Percentiles rank a stretch among this genome's conserved stretches.
phyloP scores from a whole-genome alignment of 495 filamentous ascomycete species.

The Xylaria scruposa region DNA sequence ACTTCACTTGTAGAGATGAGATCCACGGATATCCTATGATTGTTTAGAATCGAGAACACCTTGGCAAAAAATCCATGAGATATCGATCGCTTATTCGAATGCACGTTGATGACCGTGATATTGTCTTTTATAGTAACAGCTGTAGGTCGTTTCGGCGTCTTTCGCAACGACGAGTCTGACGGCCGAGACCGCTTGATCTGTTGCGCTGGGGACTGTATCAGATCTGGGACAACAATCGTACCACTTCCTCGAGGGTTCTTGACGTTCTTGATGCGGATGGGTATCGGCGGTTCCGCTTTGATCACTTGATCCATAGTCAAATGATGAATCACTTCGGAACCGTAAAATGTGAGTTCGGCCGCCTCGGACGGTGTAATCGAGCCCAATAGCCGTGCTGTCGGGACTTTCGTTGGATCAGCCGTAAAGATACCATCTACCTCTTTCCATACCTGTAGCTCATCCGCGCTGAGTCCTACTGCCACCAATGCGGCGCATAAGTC shows the following conservation, averaged over 20 bases:
- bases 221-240: constrained; percentile 78
- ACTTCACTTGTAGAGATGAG: constrained; percentile 94
- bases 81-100: constrained; percentile 83
- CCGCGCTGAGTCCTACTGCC: constrained; percentile 76
- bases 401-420: constrained; percentile 86
- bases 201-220: constrained; percentile 51
- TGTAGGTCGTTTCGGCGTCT: constrained; percentile 75
- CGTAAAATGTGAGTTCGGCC: constrained; percentile 90
- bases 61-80: constrained; percentile 91
- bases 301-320: constrained; percentile 99
- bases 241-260: constrained; percentile 89
- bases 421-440: constrained; percentile 93
- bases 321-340: constrained; percentile 95
- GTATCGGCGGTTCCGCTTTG: constrained; percentile 79
- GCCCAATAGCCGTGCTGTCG: constrained; percentile 75
- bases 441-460: constrained; percentile 91
- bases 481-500: constrained; percentile 86
- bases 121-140: constrained; percentile 95
- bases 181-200: constrained; percentile 52
- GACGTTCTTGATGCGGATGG: constrained; percentile 97
- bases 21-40: constrained; percentile 82
- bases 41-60: constrained; percentile 86
- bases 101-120: constrained; percentile 92
- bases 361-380: constrained; percentile 87
- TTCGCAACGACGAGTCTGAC: constrained; percentile 50